A percentile compares a stretch with the other conserved stretches of the same genome.
Conservation (phyloP, 495 filamentous ascomycete species). For the Hypoxylon cercidicola region DNA sequence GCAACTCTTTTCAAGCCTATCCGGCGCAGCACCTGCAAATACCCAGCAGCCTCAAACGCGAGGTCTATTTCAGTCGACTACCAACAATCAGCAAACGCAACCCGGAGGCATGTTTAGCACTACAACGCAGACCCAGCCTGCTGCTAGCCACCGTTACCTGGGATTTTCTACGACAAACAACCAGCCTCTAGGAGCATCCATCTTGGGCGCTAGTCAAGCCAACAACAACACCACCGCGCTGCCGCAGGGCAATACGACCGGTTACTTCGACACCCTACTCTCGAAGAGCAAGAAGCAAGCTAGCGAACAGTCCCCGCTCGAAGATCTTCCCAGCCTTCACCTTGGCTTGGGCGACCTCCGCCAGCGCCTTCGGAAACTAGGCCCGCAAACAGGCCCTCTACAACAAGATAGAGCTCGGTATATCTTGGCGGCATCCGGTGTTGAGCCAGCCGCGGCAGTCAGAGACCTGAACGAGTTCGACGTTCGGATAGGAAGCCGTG, state of each 20-base stretch:
- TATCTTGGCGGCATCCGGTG: conserved; percentile 88
- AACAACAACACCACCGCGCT: conserved; percentile 25
- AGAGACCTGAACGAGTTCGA: conserved; percentile 75
- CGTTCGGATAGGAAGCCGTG: conserved; percentile 48
- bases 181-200: conserved; percentile 20
- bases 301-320: conserved; percentile 61
- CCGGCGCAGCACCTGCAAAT: conserved; percentile 5
- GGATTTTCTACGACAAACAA: conserved; percentile 28
- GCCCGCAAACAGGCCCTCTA: conserved; percentile 60
- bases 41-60: conserved; percentile 22
- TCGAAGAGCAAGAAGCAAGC: conserved; percentile 77
- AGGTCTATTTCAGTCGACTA: conserved; percentile 18
- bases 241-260: conserved; percentile 55
- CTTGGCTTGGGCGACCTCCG: conserved; percentile 88
- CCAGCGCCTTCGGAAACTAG: conserved; percentile 82
- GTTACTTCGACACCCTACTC: conserved; percentile 88
- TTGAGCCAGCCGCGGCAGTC: conserved; percentile 79
- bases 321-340: conserved; percentile 76
- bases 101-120: conserved; percentile 33
- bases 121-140: conserved; percentile 24
- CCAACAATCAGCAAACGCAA: conserved; percentile 33
- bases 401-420: conserved; percentile 80
- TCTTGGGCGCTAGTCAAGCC: conserved; percentile 35
- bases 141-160: conserved; percentile 18
- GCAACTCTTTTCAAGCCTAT: conserved; percentile 14